These are phyloP conservation scores for Globisporangium spiculum DNA, from an alignment of 352 stramenopile species.

Conservation along the genomic window DNA sequence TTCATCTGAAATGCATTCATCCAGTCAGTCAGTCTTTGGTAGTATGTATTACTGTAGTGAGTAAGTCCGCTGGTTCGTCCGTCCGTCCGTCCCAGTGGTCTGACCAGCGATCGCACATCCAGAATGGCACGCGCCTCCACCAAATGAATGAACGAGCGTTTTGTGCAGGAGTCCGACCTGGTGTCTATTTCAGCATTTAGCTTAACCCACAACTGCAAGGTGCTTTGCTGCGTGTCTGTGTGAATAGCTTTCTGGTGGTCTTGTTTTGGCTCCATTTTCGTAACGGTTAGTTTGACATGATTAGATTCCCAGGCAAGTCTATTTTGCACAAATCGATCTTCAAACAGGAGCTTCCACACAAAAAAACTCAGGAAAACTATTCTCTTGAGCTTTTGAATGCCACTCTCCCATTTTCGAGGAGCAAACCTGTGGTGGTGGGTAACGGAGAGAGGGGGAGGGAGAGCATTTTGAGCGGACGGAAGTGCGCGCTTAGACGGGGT, in stretches of 20 bases:
- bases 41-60: too few species aligned
- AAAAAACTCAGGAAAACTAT: background rate
- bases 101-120: slow-evolving; percentile 1
- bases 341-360: background rate
- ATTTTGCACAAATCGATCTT: background rate
- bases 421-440: background rate
- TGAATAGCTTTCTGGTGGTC: background rate
- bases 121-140: background rate
- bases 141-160: slow-evolving; percentile 6
- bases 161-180: background rate
- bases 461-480: background rate
- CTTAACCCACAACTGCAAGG: background rate
- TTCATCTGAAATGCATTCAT: background rate
- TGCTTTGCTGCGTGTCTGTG: slow-evolving; percentile 5
- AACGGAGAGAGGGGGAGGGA: background rate
- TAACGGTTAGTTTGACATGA: slow-evolving; percentile 6
- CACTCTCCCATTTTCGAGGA: background rate
- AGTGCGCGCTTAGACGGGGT: slow-evolving; percentile 20
- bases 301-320: background rate
- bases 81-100: slow-evolving; percentile 7
- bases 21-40: background rate
- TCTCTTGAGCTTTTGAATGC: background rate
- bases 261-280: background rate
- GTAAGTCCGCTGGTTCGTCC: background rate
- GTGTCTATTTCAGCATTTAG: background rate